Evolutionary conservation across 2,329 filamentous ascomycete genomes (phyloP).

Genomic region (Cordyceps fumosorosea): DNA sequence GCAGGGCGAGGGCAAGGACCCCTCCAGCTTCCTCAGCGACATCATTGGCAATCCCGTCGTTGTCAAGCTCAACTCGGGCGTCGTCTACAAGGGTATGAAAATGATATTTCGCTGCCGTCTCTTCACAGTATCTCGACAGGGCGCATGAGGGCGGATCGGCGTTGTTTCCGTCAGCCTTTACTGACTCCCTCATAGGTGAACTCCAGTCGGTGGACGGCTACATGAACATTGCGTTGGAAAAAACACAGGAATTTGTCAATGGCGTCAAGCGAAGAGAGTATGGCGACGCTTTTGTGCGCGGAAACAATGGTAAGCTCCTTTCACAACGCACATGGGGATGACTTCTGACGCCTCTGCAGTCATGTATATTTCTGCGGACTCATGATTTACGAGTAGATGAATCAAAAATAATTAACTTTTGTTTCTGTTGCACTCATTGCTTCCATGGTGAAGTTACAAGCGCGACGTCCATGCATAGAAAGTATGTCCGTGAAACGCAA

Average conservation of each 20-base stretch:
- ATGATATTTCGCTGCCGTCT: not conserved
- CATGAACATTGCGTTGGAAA: conserved; percentile 98
- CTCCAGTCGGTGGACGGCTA: conserved; percentile 96
- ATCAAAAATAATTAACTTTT: not conserved
- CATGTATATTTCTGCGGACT: conserved; percentile 65
- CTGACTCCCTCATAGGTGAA: conserved; percentile 56
- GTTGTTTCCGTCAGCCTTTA: not conserved
- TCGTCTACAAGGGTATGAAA: conserved; percentile 87
- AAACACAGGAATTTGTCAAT: conserved; percentile 86
- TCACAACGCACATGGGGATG: not conserved
- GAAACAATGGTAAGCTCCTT: conserved; percentile 72
- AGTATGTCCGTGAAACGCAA: conserved; percentile 58
- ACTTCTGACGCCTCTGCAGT: conserved; percentile 35
- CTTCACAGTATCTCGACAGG: not conserved
- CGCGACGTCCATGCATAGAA: conserved; percentile 56
- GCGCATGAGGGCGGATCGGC: not conserved
- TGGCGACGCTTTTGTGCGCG: conserved; percentile 90
- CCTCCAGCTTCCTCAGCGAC: conserved; percentile 85
- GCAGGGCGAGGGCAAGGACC: conserved; percentile 76
- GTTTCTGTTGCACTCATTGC: not conserved
- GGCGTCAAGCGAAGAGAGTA: conserved; percentile 76
- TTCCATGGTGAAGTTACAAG: conserved; percentile 24
- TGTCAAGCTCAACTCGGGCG: conserved; percentile 97
- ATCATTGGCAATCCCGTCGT: conserved; percentile 93
- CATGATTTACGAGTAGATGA: conserved; percentile 16